phyloP scores from a whole-genome alignment of 345 rosid genomes.

The Sisymbrium altissimum region DNA sequence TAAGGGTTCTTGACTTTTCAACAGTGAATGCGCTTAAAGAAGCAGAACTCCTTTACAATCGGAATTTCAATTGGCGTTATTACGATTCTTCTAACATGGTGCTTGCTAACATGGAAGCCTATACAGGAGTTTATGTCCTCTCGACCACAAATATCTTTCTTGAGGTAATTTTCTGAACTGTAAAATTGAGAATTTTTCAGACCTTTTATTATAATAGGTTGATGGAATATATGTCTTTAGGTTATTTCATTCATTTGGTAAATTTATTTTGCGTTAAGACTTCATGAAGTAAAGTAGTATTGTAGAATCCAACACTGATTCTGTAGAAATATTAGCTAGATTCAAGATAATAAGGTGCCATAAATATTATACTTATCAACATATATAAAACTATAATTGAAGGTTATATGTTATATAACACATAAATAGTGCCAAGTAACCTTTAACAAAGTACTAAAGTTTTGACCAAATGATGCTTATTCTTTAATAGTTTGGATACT shows the following conservation, averaged over 20 bases:
- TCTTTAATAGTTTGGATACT: neutral
- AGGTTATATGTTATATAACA: neutral
- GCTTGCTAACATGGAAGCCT: neutral
- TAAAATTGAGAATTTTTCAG: neutral
- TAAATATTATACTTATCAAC: neutral
- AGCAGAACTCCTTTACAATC: neutral
- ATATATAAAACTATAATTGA: neutral
- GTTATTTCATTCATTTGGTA: no score
- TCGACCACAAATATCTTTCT: slow-evolving; percentile 12
- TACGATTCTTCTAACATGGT: neutral
- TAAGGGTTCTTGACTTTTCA: neutral
- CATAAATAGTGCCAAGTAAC: neutral
- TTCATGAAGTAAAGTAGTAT: no score
- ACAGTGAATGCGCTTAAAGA: neutral
- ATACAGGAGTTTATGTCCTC: neutral
- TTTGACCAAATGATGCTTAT: neutral
- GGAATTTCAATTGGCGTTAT: neutral
- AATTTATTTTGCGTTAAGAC: no score
- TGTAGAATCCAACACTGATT: neutral
- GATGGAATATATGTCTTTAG: no score
- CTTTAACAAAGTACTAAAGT: neutral
- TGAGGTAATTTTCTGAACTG: slow-evolving; percentile 5
- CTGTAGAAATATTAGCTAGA: neutral
- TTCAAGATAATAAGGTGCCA: neutral
- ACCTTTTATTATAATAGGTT: no score